phyloP scores from a whole-genome alignment of 1,284 basidiomycete genomes.

The Anthracocystis setariae region DNA sequence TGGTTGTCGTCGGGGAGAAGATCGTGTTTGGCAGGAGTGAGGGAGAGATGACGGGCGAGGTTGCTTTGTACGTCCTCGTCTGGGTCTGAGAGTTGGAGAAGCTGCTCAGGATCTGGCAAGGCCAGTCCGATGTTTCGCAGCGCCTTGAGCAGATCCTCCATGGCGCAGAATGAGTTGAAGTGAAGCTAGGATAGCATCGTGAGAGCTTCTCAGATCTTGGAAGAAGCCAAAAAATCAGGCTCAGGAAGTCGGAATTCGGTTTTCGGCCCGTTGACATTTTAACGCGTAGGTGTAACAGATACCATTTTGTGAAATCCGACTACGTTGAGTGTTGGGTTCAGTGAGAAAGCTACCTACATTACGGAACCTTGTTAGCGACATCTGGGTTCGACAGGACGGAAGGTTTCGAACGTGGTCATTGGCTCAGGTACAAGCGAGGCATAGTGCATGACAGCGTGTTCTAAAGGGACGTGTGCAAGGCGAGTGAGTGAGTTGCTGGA shows the following conservation, averaged over 20 bases:
- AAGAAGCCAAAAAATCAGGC: constrained; percentile 35
- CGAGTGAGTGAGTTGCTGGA: too few relatives aligned
- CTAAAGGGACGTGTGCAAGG: background rate
- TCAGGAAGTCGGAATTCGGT: constrained; percentile 15
- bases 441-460: constrained; percentile 1
- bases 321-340: too few relatives aligned
- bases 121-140: constrained; percentile 58
- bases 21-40: constrained; percentile 41
- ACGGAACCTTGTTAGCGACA: too few relatives aligned
- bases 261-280: too few relatives aligned
- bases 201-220: too few relatives aligned
- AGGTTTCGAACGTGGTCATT: constrained; percentile 23
- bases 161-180: constrained; percentile 6
- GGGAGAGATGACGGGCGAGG: constrained; percentile 59
- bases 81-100: constrained; percentile 59
- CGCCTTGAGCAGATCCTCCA: constrained; percentile 64
- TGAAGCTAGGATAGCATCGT: background rate
- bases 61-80: constrained; percentile 56
- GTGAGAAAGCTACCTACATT: too few relatives aligned
- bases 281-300: too few relatives aligned
- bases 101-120: constrained; percentile 57
- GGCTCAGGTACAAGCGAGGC: constrained; percentile 26
- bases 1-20: constrained; percentile 16
- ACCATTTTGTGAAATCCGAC: too few relatives aligned
- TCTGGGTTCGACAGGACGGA: background rate